Evolutionary conservation across 768 basidiomycete genomes (phyloP).

Genomic region (Russula foetens): DNA sequence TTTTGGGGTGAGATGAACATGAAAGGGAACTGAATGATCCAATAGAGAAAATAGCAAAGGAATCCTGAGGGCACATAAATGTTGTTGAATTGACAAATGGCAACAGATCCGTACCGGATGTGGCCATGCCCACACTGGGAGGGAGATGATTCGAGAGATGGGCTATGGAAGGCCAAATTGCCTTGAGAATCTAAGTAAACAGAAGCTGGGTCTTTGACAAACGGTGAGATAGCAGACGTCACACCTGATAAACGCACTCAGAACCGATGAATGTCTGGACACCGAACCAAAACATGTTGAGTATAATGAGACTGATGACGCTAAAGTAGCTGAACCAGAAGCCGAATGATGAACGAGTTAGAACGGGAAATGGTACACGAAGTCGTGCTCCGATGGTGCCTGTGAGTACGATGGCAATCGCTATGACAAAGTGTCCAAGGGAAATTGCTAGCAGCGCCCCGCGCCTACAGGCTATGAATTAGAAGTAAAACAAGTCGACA

Average conservation of each 20-base stretch:
- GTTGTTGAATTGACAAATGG: neutral
- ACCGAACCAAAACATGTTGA: slow-evolving; percentile 79
- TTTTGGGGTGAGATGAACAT: slow-evolving; percentile 71
- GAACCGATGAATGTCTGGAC: slow-evolving; percentile 52
- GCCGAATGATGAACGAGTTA: slow-evolving; percentile 79
- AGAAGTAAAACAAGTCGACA: neutral
- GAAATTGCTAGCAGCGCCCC: slow-evolving; percentile 65
- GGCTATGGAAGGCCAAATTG: slow-evolving; percentile 71
- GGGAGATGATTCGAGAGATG: slow-evolving; percentile 58
- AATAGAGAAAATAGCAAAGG: slow-evolving; percentile 70
- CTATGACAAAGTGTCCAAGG: slow-evolving; percentile 69
- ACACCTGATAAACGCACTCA: slow-evolving; percentile 63
- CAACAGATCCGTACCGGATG: slow-evolving; percentile 35
- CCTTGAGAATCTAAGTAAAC: slow-evolving; percentile 51
- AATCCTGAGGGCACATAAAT: slow-evolving; percentile 35
- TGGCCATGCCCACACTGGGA: slow-evolving; percentile 50
- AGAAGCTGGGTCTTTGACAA: neutral
- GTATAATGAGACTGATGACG: slow-evolving; percentile 64
- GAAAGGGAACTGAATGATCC: slow-evolving; percentile 69
- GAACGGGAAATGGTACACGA: slow-evolving; percentile 65
- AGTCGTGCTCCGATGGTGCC: slow-evolving; percentile 72
- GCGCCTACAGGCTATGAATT: slow-evolving; percentile 32
- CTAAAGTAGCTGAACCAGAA: slow-evolving; percentile 88
- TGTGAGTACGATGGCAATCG: slow-evolving; percentile 65
- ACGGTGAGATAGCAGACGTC: neutral